phyloP scores from a whole-genome alignment of 192 early-diverging fungal genomes.

The Backusella tarrabulga region DNA sequence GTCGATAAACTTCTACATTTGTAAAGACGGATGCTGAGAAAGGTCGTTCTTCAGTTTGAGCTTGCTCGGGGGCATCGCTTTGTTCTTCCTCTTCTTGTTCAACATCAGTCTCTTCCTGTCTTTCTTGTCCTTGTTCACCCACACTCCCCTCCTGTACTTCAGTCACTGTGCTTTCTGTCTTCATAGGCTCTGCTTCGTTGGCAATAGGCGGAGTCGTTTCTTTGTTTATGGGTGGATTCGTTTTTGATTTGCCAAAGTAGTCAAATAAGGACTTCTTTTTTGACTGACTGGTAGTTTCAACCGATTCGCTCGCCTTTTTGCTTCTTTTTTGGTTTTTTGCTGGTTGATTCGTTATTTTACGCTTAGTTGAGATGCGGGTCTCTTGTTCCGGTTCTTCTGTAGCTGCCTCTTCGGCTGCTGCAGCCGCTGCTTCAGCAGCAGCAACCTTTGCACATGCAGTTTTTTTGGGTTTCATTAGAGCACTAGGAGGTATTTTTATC shows the following conservation, averaged over 20 bases:
- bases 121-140: too few relatives aligned
- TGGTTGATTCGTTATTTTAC: neutral
- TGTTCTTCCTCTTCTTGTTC: neutral
- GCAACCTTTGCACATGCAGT: neutral
- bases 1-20: neutral
- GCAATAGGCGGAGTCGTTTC: neutral
- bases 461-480: neutral
- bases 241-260: neutral
- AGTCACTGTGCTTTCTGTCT: neutral
- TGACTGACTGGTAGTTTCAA: neutral
- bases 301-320: neutral
- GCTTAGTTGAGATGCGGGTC: neutral
- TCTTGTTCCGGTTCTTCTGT: neutral
- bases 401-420: neutral
- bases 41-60: neutral
- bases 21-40: neutral
- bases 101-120: too few relatives aligned
- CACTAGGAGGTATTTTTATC: neutral
- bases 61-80: neutral
- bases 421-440: neutral
- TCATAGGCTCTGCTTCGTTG: neutral
- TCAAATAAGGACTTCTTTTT: neutral
- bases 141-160: neutral
- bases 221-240: neutral
- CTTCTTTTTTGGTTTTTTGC: neutral